Percentiles rank a stretch among this genome's conserved stretches.
phyloP scores from a whole-genome alignment of 345 rosid genomes.

The Eucalyptus cloeziana region DNA sequence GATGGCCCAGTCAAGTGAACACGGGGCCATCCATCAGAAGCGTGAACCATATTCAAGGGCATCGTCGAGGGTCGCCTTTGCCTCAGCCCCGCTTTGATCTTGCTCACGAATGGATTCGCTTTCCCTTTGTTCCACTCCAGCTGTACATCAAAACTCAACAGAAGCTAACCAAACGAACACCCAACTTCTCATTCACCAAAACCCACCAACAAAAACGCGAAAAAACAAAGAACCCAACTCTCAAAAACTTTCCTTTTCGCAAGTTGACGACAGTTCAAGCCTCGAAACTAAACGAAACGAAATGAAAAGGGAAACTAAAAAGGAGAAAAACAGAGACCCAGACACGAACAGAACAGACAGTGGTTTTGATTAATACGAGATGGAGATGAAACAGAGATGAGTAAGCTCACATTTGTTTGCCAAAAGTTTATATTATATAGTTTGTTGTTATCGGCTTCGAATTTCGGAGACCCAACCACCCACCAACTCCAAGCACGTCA shows the following conservation, averaged over 20 bases:
- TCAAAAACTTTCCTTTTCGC: background rate
- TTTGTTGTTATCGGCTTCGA: slow-evolving; percentile 29
- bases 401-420: slow-evolving; percentile 21
- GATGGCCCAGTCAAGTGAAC: slow-evolving; percentile 67
- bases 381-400: background rate
- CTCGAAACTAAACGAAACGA: background rate
- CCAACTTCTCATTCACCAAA: background rate
- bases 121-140: slow-evolving; percentile 57
- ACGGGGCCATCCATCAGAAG: slow-evolving; percentile 50
- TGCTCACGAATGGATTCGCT: slow-evolving; percentile 50
- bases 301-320: background rate
- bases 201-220: background rate
- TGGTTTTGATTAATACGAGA: background rate
- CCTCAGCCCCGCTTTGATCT: slow-evolving; percentile 22
- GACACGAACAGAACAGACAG: background rate
- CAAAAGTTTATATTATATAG: background rate
- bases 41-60: slow-evolving; percentile 61
- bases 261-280: background rate
- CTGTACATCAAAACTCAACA: slow-evolving; percentile 9
- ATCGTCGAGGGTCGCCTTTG: slow-evolving; percentile 35
- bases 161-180: background rate
- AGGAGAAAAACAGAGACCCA: background rate
- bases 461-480: background rate
- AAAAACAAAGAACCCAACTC: background rate
- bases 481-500: slow-evolving; percentile 11